Base-by-base conservation (phyloP, 2,329 filamentous ascomycete species). In the Parascedosporium putredinis region DNA sequence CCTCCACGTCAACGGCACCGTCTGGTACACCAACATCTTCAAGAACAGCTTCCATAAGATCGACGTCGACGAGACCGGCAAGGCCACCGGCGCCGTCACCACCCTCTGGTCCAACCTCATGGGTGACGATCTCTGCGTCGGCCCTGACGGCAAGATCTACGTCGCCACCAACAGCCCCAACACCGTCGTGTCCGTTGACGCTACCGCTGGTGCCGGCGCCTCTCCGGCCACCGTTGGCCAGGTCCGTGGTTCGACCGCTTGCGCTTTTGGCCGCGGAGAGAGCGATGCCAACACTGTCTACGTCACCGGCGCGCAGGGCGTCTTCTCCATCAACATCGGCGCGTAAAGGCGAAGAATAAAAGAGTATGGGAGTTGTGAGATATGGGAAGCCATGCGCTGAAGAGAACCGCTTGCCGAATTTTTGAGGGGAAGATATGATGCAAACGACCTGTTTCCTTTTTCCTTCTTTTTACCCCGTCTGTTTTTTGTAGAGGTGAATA, bases 21-120 rank as follows among this genome's bases (percentile, higher is more conserved):
- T 64, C 5, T 64, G 60, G 59, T 65, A 62, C 57, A 65, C 61
- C 38, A 64, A 64, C 54, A 63, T 64, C 50, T 63, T 63, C 55
- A 58, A 58, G 54, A 64, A 65, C 55, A 60, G 56, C 43, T 62
- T 65, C 56, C 59, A 64, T 58, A 61, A 59, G 53, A 50, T 64
- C 8, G 27, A 58, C 8, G 56, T 53, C 14, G 46, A 51, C 22
- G 34, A 33, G 46, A 43, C 9, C 4, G 49, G 46, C 7, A 33
- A 42, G 42, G 38, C 46, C 12, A 46, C 27, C 6, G 42, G 50
- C 10, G 5, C 34, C 4, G 24, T 50, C 18, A 31, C 5, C 14
- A 23, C 49, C 2, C 18, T 47, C 20, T 44, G 40, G 29, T 40
- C 24, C 12, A 49, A 49, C 42, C 24, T 43, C 14, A 50, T 47